Base-by-base conservation (phyloP, 2,329 filamentous ascomycete genomes). In the Trichoderma breve region DNA sequence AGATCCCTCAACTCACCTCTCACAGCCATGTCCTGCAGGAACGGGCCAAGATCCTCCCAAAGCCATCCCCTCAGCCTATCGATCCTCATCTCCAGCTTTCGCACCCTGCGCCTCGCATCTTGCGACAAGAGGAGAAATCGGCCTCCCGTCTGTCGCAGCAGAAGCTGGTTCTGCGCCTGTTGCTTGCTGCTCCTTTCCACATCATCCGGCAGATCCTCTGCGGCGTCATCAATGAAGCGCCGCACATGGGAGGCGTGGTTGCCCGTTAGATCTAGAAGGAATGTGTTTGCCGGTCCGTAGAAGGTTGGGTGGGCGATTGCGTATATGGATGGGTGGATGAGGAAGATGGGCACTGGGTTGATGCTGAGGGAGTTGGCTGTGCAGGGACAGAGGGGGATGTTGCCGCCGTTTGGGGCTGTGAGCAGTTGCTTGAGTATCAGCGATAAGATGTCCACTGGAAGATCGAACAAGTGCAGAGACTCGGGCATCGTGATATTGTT, bases 31-130 rank as follows among this genome's bases (percentile, higher is more conserved):
- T 81, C 78, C 53, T 73, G 74, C 39, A 81, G 72, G 36, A 81
- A 67, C 28, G 79, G 78, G 55, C 79, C 77, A 1, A 81, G 64
- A 8, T 73, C 72, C 11, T 72, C 71, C 39, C 78, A 75, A 15
- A 82, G 73, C 80, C 80, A 82, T 8, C 75, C 79, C 28, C 80
- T 76, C 12, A 81, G 74, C 51, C 76, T 73, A 47, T 78, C 79
- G 24, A 81, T 75, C 18, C 77, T 72, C 34, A 82, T 73, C 57
- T 76, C 75, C 36, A 82, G 69, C 60, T 74, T 75, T 28, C 75
- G 73, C 14, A 81, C 74, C 63, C 77, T 77, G 32, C 75, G 76
- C 58, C 78, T 71, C 15, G 78, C 74, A 39, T 75, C 72, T 69
- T 65, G 69, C n/a, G 76, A 76, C 6, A 75, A 70, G 32, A 80